Base-by-base conservation (phyloP, 2,329 filamentous ascomycete genomes). In the Davidsoniella australis region DNA sequence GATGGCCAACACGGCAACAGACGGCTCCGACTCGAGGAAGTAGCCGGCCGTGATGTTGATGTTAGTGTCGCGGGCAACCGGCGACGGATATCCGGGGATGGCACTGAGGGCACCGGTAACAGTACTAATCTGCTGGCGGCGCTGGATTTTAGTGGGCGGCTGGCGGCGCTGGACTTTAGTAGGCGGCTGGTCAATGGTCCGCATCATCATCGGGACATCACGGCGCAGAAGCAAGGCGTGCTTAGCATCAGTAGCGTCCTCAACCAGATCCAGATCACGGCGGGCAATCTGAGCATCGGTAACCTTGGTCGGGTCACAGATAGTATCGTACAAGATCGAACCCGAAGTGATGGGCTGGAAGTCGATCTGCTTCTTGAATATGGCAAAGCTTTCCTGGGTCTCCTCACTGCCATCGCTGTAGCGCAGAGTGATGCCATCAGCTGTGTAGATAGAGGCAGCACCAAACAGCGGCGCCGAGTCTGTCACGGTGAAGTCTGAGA, bases 371-470 rank as follows among this genome's bases (percentile, higher is more conserved):
- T 33, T 5, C 2, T 56, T 54, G 29, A 63, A 51, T 26, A 59
- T 36, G 9, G 56, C 56, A 41, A 53, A 57, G 55, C 55, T 55
- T 40, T 65, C 65, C 45, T 60, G 56, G 5, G 57, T 57, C 12
- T 56, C 24, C 36, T 54, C 56, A 5, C 61, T 63, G 43, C 64
- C 64, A 54, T 67, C 64, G 29, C 56, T 58, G 43, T 64, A 67
- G 2, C 61, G 62, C 4, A 66, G 48, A 1, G 58, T 64, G 0
- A 63, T 65, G 46, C 56, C 62, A 41, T 59, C 51, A 18, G 64
- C 63, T 4, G 50, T 57, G 50, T 61, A 61, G 39, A 59, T 47
- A 16, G n/a, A 49, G 47, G 20, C 50, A 48, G 43, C 62, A 61
- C 26, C 63, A 62, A n/a, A 58, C 58, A 14, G 45, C 51, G 3